Evolutionary conservation across 2,329 filamentous ascomycete genomes (phyloP).

Genomic region (Trichoderma harzianum): DNA sequence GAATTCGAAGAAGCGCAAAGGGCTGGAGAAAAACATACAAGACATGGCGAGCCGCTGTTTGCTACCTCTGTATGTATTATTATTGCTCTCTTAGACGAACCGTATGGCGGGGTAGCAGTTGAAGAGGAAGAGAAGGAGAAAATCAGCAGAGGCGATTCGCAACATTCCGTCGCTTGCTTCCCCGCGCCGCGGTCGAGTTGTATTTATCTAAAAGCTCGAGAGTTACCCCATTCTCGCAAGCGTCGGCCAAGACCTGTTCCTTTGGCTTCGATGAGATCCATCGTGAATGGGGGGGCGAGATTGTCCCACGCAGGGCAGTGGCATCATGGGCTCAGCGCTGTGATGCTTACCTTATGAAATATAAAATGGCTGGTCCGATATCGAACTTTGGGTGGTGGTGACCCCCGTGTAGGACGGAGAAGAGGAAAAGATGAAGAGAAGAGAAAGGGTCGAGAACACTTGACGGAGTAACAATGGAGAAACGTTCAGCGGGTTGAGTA

Average conservation of each 20-base stretch:
- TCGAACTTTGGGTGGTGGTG: background rate
- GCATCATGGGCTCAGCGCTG: background rate
- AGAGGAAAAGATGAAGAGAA: background rate
- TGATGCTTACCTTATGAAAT: background rate
- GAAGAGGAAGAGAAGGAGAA: background rate
- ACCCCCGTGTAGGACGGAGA: conserved; percentile 4
- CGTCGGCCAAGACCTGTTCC: background rate
- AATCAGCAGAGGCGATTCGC: background rate
- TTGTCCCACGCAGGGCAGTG: background rate
- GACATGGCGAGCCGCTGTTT: background rate
- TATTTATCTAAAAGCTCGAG: background rate
- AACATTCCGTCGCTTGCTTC: background rate
- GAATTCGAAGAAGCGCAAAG: background rate
- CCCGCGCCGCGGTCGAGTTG: background rate
- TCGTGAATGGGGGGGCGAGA: conserved; percentile 5
- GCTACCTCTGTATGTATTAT: background rate
- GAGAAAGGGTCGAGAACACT: background rate
- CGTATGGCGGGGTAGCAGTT: background rate
- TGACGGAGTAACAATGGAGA: background rate
- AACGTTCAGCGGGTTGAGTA: background rate
- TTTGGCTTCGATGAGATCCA: background rate
- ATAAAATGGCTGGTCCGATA: background rate
- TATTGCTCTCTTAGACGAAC: background rate
- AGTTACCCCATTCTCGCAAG: conserved; percentile 13
- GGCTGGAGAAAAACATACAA: background rate